Base-by-base conservation (phyloP, 176 grass and related monocot species). In the Poa pratensis region DNA sequence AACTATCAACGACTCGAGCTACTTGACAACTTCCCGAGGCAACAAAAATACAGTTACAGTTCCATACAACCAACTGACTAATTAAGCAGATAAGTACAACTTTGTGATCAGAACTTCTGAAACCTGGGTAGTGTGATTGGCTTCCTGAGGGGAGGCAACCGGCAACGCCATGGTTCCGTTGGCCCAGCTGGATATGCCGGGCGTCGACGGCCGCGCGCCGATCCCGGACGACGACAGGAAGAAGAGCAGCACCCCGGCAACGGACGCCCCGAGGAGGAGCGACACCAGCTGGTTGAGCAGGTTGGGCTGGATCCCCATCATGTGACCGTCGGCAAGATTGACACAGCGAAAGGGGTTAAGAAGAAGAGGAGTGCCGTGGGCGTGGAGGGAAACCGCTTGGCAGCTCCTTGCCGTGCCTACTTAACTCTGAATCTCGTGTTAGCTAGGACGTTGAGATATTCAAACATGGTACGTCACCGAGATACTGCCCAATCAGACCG, bases 181-280 rank as follows among this genome's bases (percentile, higher is more conserved):
- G 11, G 57, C 16, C 89, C 89, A 90, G 85, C 57, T 90, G 54
- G 89, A 87, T 32, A 90, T 42, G 69, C 51, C 65, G 48, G 49
- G 59, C 8, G 85, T 61, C 27, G 81, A 80, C 22, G 75, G 40
- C 40, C 13, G 13, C 0, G 34, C 6, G 16, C 49, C 80, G 26
- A 15, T 34, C 11, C 83, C 61, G 9, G 82, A 71, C 50, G 87
- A 88, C 26, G 85, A 81, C 12, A 92, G 5, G 61, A 94, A 92
- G 85, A 92, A 92, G 26, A 94, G 46, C 63, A 94, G 52, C 20
- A 83, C 92, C 16, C 67, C 86, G 8, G 90, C 90, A 23, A 82
- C 81, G 52, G 92, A 92, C 19, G 87, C 92, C 0, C 92, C 92
- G 22, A 94, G 78, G 81, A 94, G 83, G 53, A 92, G 85, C 9